phyloP scores from a whole-genome alignment of 257 asterid genomes.

The Nicotiana paniculata region DNA sequence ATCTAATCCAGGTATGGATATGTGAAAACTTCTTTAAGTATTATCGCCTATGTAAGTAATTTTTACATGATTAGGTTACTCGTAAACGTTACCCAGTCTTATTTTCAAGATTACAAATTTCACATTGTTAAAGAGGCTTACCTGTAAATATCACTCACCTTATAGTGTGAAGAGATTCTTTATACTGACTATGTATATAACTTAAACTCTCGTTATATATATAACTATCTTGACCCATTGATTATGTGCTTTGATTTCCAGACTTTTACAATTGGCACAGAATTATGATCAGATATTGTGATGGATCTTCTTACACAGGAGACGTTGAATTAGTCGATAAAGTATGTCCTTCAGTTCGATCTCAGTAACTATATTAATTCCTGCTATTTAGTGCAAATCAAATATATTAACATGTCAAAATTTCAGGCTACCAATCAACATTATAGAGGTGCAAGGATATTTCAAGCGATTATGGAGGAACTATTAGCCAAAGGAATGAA shows the following conservation, averaged over 20 bases:
- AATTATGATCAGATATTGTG: neutral
- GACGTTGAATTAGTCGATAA: neutral
- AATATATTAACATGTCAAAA: too few relatives aligned
- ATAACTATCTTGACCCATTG: neutral
- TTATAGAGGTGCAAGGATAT: neutral
- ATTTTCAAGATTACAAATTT: too few relatives aligned
- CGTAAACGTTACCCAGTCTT: too few relatives aligned
- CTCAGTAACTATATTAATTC: too few relatives aligned
- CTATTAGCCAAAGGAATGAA: slow-evolving; percentile 6
- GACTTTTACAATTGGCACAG: neutral
- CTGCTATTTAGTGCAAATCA: too few relatives aligned
- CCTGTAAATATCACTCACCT: too few relatives aligned
- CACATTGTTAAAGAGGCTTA: too few relatives aligned
- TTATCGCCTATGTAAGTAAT: too few relatives aligned
- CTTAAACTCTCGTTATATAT: neutral
- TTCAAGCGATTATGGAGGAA: neutral
- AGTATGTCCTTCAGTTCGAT: neutral
- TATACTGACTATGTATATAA: too few relatives aligned
- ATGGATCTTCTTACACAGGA: neutral
- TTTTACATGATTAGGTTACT: too few relatives aligned
- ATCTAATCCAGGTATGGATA: neutral
- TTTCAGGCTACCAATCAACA: slow-evolving; percentile 5
- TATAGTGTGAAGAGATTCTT: too few relatives aligned
- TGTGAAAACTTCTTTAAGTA: neutral
- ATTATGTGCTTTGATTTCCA: neutral